Evolutionary conservation across 306 rosid genomes (phyloP).

Genomic region (Urtica urens): DNA sequence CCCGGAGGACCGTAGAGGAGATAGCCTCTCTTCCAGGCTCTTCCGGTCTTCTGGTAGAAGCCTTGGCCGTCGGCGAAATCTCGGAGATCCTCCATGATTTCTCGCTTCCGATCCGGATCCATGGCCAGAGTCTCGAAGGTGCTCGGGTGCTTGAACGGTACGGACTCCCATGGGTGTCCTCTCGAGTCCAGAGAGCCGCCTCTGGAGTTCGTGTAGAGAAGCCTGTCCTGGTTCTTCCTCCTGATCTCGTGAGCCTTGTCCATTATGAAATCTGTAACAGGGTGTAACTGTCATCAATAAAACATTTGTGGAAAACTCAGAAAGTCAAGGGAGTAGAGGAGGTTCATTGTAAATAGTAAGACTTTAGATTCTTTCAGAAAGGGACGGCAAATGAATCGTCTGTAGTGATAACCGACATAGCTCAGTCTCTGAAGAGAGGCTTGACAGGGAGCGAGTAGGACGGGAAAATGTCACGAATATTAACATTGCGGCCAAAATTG

Average conservation of each 20-base stretch:
- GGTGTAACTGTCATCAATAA: too few relatives aligned
- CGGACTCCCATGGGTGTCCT: slow-evolving; percentile 98
- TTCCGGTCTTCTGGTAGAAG: slow-evolving; percentile 75
- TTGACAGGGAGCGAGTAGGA: too few relatives aligned
- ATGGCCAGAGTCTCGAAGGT: slow-evolving; percentile 86
- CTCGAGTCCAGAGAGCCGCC: slow-evolving; percentile 85
- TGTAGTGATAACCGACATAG: too few relatives aligned
- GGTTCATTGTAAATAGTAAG: too few relatives aligned
- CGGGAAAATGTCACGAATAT: too few relatives aligned
- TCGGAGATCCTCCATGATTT: slow-evolving; percentile 64
- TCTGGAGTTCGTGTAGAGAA: slow-evolving; percentile 67
- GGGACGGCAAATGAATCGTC: too few relatives aligned
- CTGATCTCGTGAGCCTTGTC: slow-evolving; percentile 72
- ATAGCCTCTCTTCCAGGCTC: slow-evolving; percentile 96
- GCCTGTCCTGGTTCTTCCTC: slow-evolving; percentile 71
- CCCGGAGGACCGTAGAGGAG: slow-evolving; percentile 90
- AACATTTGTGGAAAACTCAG: too few relatives aligned
- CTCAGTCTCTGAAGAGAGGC: too few relatives aligned
- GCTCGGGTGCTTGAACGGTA: slow-evolving; percentile 90
- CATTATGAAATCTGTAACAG: slow-evolving; percentile 73
- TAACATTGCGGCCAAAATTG: too few relatives aligned
- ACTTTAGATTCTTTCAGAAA: too few relatives aligned
- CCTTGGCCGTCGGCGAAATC: slow-evolving; percentile 73
- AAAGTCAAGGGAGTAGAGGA: too few relatives aligned
- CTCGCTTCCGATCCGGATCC: slow-evolving; percentile 55